Conservation (phyloP, 75 land plant species). For the Gnetum montanum region DNA sequence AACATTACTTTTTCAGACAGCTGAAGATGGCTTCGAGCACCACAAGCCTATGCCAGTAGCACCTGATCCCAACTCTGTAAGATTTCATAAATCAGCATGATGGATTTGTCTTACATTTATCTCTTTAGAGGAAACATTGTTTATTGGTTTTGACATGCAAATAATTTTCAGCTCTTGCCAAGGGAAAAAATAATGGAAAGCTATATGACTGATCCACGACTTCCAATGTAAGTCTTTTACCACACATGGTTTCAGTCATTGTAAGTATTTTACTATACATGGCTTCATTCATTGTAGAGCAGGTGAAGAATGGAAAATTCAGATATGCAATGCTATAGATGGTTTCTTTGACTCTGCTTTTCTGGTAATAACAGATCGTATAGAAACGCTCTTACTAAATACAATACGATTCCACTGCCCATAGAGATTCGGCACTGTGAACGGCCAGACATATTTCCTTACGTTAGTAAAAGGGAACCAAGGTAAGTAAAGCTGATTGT, state of each 20-base stretch:
- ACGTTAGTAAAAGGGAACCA: conserved; percentile 43
- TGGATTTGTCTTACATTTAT: too few relatives aligned
- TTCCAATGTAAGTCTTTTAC: conserved; percentile 82
- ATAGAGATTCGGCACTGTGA: conserved; percentile 76
- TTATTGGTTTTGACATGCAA: not conserved
- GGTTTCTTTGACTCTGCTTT: too few relatives aligned
- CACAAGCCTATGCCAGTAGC: conserved; percentile 79
- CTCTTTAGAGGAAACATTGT: too few relatives aligned
- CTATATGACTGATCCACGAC: conserved; percentile 73
- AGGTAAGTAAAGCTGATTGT: too few relatives aligned
- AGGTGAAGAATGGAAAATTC: too few relatives aligned
- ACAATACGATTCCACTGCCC: conserved; percentile 50
- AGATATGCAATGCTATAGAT: too few relatives aligned
- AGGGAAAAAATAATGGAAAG: conserved; percentile 60
- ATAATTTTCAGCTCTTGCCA: conserved; percentile 44
- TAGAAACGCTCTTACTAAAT: conserved; percentile 50
- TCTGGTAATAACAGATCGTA: conserved; percentile 31
- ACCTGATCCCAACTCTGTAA: conserved; percentile 67
- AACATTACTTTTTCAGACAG: conserved; percentile 45
- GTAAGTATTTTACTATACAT: too few relatives aligned
- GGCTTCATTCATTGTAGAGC: too few relatives aligned
- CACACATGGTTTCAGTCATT: too few relatives aligned
- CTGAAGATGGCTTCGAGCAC: conserved; percentile 69
- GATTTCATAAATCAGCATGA: too few relatives aligned
- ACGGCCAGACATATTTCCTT: conserved; percentile 24